Percentiles rank a stretch among this genome's conserved stretches.
Conservation (phyloP, 1,284 basidiomycete species). For the Cystobasidium slooffiae region DNA sequence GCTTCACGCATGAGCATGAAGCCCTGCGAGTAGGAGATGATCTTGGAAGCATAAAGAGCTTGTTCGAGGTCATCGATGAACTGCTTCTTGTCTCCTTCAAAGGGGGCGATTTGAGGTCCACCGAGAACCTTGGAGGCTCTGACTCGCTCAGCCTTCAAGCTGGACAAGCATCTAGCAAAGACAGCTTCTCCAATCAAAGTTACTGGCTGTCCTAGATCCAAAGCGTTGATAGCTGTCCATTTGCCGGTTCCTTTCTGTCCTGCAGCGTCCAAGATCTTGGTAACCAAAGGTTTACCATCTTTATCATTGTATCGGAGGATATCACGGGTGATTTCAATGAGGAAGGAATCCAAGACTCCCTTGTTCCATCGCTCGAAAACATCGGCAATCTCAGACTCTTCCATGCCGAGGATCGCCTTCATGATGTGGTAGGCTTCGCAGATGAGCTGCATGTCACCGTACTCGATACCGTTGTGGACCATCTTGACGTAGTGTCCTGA, state of each 20-base stretch:
- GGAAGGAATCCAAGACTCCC: conserved; percentile 98
- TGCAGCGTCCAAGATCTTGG: conserved; percentile 92
- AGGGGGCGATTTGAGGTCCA: conserved; percentile 87
- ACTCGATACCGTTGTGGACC: conserved; percentile 94
- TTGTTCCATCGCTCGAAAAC: conserved; percentile 79
- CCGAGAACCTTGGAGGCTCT: conserved; percentile 88
- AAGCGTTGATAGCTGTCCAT: conserved; percentile 98
- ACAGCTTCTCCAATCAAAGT: conserved; percentile 99
- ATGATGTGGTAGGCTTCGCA: conserved; percentile 98
- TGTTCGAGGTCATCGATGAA: conserved; percentile 99
- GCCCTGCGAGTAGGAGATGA: conserved; percentile 98
- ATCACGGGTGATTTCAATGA: conserved; percentile 92
- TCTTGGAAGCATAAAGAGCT: conserved; percentile 98
- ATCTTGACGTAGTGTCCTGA: conserved; percentile 97
- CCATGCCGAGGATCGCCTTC: conserved; percentile 88
- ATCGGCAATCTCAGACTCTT: conserved; percentile 82
- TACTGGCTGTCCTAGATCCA: conserved; percentile 78
- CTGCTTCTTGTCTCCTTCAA: conserved; percentile 97
- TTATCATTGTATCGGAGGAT: conserved; percentile 96
- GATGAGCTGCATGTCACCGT: conserved; percentile 99
- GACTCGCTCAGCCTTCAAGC: conserved; percentile 94
- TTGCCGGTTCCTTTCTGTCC: conserved; percentile 99
- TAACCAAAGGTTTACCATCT: conserved; percentile 86
- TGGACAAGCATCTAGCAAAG: conserved; percentile 94
- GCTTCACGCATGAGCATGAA: conserved; percentile 99